Percentiles rank a stretch among this genome's conserved stretches.
These are phyloP conservation scores for Cordia subcordata DNA, from an alignment of 257 asterid species.

Conservation along the genomic window DNA sequence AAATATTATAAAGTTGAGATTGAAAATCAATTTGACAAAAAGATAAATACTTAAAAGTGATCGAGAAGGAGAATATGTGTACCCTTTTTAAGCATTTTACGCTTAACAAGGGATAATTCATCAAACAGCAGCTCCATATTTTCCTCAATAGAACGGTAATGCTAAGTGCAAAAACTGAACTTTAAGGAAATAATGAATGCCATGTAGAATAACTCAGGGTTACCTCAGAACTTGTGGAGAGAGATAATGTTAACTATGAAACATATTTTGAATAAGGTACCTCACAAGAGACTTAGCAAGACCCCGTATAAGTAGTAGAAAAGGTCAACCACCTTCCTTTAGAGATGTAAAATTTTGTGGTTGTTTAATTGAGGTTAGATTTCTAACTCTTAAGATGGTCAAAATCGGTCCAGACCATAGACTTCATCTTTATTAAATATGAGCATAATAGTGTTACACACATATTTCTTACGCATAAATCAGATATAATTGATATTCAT, in stretches of 20 bases:
- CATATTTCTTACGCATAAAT: neutral
- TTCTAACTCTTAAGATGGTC: neutral
- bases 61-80: neutral
- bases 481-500: neutral
- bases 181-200: neutral
- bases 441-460: neutral
- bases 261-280: neutral
- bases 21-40: neutral
- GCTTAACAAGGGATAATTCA: neutral
- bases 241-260: neutral
- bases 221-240: neutral
- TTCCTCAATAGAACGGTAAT: neutral
- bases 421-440: constrained; percentile 1
- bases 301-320: neutral
- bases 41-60: neutral
- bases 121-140: neutral
- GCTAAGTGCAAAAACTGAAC: neutral
- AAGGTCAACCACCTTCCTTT: neutral
- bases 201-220: neutral
- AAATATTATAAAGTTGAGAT: neutral
- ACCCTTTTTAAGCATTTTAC: neutral
- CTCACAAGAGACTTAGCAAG: neutral
- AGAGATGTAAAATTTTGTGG: neutral
- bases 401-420: neutral
- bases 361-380: neutral